Evolutionary conservation across 495 filamentous ascomycete species (phyloP), one percentile per base, ranked within the genome.

Genomic region (Tuber magnatum): DNA sequence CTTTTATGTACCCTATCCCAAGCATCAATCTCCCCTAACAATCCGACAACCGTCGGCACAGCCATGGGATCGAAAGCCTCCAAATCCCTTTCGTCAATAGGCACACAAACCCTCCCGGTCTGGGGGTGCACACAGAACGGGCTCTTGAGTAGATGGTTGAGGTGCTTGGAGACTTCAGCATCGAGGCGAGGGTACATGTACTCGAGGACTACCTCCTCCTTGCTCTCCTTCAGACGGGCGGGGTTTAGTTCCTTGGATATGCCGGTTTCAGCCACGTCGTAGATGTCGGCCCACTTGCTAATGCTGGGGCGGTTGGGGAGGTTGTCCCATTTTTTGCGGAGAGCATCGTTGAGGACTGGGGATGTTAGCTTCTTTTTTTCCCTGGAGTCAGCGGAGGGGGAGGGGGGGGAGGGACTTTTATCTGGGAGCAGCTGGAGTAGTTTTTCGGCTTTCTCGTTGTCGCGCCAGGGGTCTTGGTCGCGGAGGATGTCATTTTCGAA

Each of bases 171-270:
- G 80, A 99, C 95, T 79, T 97, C 93, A 73, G 93, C 92, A 86
- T 99, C 95, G 71, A 99, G 90, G 16, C 95, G 90, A n/a, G 95
- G 96, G 83, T 99, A 99, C 7, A 95, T 97, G 84, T 98, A 97
- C 84, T 98, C 96, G 40, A 99, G 88, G 22, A 97, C 89, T 68
- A 98, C 90, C 81, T 98, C 95, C 79, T 96, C 92, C 84, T 97
- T 97, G 39, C 92, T 92, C 75, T 97, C 92, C n/a, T 90, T 86
- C 39, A 98, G 87, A 18, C 56, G 56, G 56, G 3, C 88, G 87
- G 89, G 75, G 80, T 93, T 89, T 0, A 94, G 83, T 1, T 85
- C 88, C 71, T 89, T 90, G 82, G 89, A 89, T 18, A 88, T 88
- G 20, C 90, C 89, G 0, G 89, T 88, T 81, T 92, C 91, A 24